These are phyloP conservation scores for Sphenostylis stenocarpa DNA, from an alignment of 306 rosid species.

Conservation along the genomic window DNA sequence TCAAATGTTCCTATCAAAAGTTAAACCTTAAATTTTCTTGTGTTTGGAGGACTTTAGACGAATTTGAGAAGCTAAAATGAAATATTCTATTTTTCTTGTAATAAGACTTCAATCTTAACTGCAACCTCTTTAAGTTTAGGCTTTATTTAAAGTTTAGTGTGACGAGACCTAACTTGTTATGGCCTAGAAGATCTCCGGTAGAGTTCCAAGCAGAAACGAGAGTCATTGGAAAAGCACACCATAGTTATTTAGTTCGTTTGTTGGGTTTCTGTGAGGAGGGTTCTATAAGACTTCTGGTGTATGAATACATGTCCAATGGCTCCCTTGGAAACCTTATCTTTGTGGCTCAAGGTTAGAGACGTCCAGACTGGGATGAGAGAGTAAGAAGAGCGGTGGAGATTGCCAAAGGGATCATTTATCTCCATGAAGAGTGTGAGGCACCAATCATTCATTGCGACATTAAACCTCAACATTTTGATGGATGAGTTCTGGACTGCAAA, in stretches of 20 bases:
- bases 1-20: too few relatives aligned
- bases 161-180: too few relatives aligned
- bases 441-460: slow-evolving; percentile 46
- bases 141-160: too few relatives aligned
- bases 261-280: slow-evolving; percentile 41
- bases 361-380: slow-evolving; percentile 41
- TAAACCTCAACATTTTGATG: slow-evolving; percentile 48
- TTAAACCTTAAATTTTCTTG: too few relatives aligned
- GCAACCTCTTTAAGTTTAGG: too few relatives aligned
- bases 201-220: slow-evolving; percentile 43
- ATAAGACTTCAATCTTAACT: too few relatives aligned
- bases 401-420: slow-evolving; percentile 44
- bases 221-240: slow-evolving; percentile 43
- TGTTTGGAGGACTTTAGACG: too few relatives aligned
- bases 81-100: too few relatives aligned
- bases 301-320: slow-evolving; percentile 48
- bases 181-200: too few relatives aligned
- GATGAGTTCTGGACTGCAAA: slow-evolving; percentile 45
- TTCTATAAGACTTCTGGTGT: slow-evolving; percentile 46
- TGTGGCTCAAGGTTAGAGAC: neutral
- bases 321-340: slow-evolving; percentile 45
- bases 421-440: slow-evolving; percentile 43
- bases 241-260: slow-evolving; percentile 43
- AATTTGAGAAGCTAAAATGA: too few relatives aligned
- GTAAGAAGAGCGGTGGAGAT: slow-evolving; percentile 40